Conservation (phyloP, 1,284 basidiomycete genomes). For the Laetiporus sulphureus region DNA sequence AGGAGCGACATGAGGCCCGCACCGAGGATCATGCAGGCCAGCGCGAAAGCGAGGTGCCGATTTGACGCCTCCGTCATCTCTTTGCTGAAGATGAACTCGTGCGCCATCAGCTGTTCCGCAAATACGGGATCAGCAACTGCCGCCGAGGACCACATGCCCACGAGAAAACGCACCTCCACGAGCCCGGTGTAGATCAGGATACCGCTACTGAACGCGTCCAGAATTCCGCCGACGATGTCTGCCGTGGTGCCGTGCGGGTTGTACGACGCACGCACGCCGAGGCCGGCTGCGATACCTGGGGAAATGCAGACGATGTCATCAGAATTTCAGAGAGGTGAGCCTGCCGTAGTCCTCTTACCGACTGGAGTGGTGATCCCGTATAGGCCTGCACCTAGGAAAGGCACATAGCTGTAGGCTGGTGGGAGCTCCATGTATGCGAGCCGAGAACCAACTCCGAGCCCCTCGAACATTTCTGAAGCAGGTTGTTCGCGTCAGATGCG, state of each 20-base stretch:
- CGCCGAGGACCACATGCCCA: neutral
- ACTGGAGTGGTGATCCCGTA: conserved; percentile 82
- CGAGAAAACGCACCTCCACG: conserved; percentile 56
- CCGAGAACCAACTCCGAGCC: conserved; percentile 83
- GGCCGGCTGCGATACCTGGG: conserved; percentile 72
- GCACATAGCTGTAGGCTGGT: conserved; percentile 49
- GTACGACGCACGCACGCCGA: conserved; percentile 78
- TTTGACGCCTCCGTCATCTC: conserved; percentile 71
- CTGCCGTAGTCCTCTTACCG: conserved; percentile 25
- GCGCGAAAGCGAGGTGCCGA: conserved; percentile 60
- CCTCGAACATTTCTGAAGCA: conserved; percentile 78
- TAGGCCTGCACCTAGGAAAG: conserved; percentile 55
- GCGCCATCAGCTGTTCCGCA: conserved; percentile 67
- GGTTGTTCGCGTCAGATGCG: conserved; percentile 1
- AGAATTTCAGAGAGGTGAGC: no score
- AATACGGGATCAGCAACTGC: neutral
- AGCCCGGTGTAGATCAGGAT: conserved; percentile 90
- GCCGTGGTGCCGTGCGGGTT: conserved; percentile 74
- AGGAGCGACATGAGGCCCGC: conserved; percentile 84
- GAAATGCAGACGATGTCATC: no score
- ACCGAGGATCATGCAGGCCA: conserved; percentile 76
- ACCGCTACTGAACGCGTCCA: conserved; percentile 84
- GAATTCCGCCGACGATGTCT: conserved; percentile 74
- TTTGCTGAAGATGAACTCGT: conserved; percentile 87
- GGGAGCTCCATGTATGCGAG: conserved; percentile 72